Conservation (phyloP, 2,329 filamentous ascomycete species). For the Aspergillus sergii region DNA sequence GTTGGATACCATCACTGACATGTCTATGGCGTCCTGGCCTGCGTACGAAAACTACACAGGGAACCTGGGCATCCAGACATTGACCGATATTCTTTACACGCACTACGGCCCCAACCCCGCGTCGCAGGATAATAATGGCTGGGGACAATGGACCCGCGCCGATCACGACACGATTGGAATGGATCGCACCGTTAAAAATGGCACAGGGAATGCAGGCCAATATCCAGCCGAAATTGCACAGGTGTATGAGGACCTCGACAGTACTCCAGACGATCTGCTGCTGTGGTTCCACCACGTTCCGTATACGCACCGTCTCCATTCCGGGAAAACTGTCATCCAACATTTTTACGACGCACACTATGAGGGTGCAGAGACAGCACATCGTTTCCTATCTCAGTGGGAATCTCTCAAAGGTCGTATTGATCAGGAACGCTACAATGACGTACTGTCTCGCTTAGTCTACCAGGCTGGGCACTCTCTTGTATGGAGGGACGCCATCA, state of each 20-base stretch:
- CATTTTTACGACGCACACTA: slow-evolving; percentile 69
- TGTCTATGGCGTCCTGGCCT: slow-evolving; percentile 71
- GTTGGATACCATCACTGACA: slow-evolving; percentile 60
- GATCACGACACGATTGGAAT: slow-evolving; percentile 64
- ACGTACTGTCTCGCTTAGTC: slow-evolving; percentile 60
- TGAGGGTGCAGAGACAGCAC: slow-evolving; percentile 60
- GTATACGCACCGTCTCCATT: slow-evolving; percentile 64
- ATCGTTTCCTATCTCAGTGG: slow-evolving; percentile 60
- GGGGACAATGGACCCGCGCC: slow-evolving; percentile 73
- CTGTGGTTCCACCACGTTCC: slow-evolving; percentile 76
- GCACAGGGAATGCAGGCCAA: slow-evolving; percentile 66
- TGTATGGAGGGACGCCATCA: slow-evolving; percentile 71
- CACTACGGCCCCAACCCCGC: slow-evolving; percentile 71
- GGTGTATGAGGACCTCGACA: slow-evolving; percentile 61
- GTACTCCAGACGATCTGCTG: slow-evolving; percentile 68
- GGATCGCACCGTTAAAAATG: slow-evolving; percentile 70
- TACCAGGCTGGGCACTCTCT: slow-evolving; percentile 72
- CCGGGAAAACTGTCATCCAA: slow-evolving; percentile 68
- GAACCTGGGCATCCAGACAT: slow-evolving; percentile 69
- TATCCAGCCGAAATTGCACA: slow-evolving; percentile 64
- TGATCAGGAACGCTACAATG: slow-evolving; percentile 61
- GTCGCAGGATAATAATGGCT: slow-evolving; percentile 67
- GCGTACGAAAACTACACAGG: slow-evolving; percentile 72
- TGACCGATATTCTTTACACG: slow-evolving; percentile 67
- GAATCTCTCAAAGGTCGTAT: slow-evolving; percentile 57